Evolutionary conservation across 331 rosid genomes (phyloP).

Genomic region (Quercus lobata): DNA sequence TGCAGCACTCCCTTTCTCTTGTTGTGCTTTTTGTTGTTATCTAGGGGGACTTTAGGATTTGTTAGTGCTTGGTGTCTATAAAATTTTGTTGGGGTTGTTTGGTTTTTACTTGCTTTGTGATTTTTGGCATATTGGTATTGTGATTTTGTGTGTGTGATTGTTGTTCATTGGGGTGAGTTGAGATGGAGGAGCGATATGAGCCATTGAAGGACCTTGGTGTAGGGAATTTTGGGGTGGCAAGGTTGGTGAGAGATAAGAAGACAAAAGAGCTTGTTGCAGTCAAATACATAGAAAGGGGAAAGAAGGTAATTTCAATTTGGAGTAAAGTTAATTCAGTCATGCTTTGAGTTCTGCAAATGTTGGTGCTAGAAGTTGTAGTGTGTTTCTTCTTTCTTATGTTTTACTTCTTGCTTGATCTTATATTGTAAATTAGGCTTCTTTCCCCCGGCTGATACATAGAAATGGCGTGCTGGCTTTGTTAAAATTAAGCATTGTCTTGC

Average conservation of each 20-base stretch:
- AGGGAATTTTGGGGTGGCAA: constrained; percentile 85
- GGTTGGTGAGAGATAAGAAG: constrained; percentile 72
- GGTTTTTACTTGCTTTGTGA: not conserved
- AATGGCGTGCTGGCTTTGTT: not conserved
- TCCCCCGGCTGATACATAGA: not conserved
- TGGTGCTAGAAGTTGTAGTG: not conserved
- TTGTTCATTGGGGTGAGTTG: constrained; percentile 21
- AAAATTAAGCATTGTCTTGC: too few relatives aligned
- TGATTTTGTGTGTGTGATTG: not conserved
- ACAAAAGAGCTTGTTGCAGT: constrained; percentile 85
- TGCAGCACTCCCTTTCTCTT: not conserved
- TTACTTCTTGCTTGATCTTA: not conserved
- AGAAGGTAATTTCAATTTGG: constrained; percentile 44
- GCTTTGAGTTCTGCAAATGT: constrained; percentile 1
- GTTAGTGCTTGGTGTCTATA: not conserved
- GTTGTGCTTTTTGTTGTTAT: too few relatives aligned
- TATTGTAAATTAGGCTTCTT: not conserved
- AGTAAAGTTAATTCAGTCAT: not conserved
- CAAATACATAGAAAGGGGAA: constrained; percentile 83
- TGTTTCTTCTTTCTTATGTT: constrained; percentile 5
- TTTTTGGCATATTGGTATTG: not conserved
- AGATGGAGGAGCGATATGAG: constrained; percentile 80
- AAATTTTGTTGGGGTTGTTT: not conserved
- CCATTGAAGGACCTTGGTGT: constrained; percentile 77
- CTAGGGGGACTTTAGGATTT: not conserved